phyloP scores from a whole-genome alignment of 2,329 filamentous ascomycete species.

The Penicillium sp. region DNA sequence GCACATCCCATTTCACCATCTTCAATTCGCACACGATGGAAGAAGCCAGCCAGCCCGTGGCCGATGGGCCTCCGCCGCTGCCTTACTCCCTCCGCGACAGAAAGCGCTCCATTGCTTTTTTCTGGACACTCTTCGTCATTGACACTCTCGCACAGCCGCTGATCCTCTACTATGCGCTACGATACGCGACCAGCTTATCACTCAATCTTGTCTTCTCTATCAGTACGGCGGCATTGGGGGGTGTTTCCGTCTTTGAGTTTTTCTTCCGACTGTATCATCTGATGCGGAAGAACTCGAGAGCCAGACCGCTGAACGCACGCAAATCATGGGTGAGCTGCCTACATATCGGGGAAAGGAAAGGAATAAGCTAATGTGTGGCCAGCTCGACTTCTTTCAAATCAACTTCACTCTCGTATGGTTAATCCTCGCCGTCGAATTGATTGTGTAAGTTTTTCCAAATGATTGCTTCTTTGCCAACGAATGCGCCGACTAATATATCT shows the following conservation, averaged over 20 bases:
- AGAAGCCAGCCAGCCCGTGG: slow-evolving; percentile 21
- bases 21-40: slow-evolving; percentile 22
- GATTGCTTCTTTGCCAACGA: background rate
- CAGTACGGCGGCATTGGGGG: slow-evolving; percentile 37
- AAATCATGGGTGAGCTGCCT: slow-evolving; percentile 36
- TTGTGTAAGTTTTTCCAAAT: slow-evolving; percentile 31
- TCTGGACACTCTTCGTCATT: slow-evolving; percentile 58
- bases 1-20: background rate
- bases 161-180: slow-evolving; percentile 58
- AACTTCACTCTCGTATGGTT: slow-evolving; percentile 45
- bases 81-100: slow-evolving; percentile 54
- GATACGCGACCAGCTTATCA: slow-evolving; percentile 53
- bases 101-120: slow-evolving; percentile 54
- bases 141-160: slow-evolving; percentile 58
- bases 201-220: slow-evolving; percentile 43
- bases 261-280: slow-evolving; percentile 40
- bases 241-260: slow-evolving; percentile 42
- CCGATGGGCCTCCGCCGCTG: slow-evolving; percentile 44
- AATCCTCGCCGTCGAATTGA: slow-evolving; percentile 40
- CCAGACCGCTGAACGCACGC: slow-evolving; percentile 39
- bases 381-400: slow-evolving; percentile 46
- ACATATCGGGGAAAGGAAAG: background rate
- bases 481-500: background rate
- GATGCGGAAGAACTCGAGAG: slow-evolving; percentile 33
- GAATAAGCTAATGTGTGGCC: slow-evolving; percentile 6